Evolutionary conservation across 2,329 filamentous ascomycete genomes (phyloP).

Genomic region (Exutisphaerella laricina): DNA sequence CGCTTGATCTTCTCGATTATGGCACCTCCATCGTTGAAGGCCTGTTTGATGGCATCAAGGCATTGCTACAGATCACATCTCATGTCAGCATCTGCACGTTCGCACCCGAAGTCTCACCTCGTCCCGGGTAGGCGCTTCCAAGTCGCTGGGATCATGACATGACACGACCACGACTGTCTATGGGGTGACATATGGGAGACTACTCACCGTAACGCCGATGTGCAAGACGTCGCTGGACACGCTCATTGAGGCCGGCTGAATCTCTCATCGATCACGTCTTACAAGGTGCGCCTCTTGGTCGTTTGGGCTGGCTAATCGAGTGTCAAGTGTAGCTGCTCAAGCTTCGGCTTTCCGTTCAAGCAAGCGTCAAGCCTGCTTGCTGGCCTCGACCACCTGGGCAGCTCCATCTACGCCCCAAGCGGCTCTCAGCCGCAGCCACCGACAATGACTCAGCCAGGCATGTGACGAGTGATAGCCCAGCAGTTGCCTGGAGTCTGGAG

Average conservation of each 20-base stretch:
- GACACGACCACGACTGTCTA: not conserved
- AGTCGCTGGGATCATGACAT: slow-evolving; percentile 4
- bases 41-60: slow-evolving; percentile 24
- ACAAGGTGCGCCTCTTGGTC: slow-evolving; percentile 3
- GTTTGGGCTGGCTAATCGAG: not conserved
- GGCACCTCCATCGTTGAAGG: slow-evolving; percentile 27
- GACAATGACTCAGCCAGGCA: slow-evolving; percentile 2
- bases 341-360: slow-evolving; percentile 1
- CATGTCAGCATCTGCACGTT: slow-evolving; percentile 5
- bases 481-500: not conserved
- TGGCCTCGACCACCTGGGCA: no score
- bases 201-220: slow-evolving; percentile 18
- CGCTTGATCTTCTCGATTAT: slow-evolving; percentile 32
- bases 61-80: slow-evolving; percentile 19
- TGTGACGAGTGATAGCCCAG: slow-evolving; percentile 2
- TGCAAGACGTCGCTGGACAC: slow-evolving; percentile 12
- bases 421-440: not conserved
- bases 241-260: slow-evolving; percentile 7
- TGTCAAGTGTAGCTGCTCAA: slow-evolving; percentile 1
- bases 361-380: slow-evolving; percentile 1
- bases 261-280: slow-evolving; percentile 1
- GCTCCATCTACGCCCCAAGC: no score
- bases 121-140: slow-evolving; percentile 2
- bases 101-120: not conserved
- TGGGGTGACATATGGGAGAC: slow-evolving; percentile 1